phyloP scores from a whole-genome alignment of 345 rosid genomes.

The Sapria himalayana region DNA sequence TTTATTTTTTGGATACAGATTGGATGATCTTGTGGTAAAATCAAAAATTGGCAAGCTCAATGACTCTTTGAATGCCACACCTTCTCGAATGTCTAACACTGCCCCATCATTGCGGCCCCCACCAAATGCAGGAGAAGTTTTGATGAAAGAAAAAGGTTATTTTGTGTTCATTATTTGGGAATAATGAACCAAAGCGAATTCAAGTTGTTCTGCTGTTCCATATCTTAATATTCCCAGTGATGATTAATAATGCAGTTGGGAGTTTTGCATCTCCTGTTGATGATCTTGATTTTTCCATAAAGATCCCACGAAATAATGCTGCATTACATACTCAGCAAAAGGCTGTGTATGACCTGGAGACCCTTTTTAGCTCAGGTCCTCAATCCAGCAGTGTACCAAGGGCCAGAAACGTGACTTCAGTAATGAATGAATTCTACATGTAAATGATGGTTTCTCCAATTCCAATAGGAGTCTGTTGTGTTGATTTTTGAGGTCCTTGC shows the following conservation, averaged over 20 bases:
- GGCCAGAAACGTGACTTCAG: slow-evolving; percentile 29
- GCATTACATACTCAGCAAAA: slow-evolving; percentile 16
- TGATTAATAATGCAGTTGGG: slow-evolving; percentile 23
- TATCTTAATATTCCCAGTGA: slow-evolving; percentile 7
- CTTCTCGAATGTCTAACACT: slow-evolving; percentile 13
- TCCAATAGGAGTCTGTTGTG: neutral
- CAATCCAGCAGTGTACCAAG: slow-evolving; percentile 66
- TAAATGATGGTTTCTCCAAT: neutral
- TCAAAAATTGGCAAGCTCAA: slow-evolving; percentile 23
- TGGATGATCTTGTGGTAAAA: too few species aligned
- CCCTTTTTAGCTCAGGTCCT: slow-evolving; percentile 24
- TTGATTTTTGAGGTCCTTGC: slow-evolving; percentile 5
- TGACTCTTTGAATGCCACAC: slow-evolving; percentile 17
- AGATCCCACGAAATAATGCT: slow-evolving; percentile 22
- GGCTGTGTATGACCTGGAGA: slow-evolving; percentile 43
- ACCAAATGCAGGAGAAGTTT: slow-evolving; percentile 37
- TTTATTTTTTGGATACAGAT: too few species aligned
- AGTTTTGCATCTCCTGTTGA: slow-evolving; percentile 36
- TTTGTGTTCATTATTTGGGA: slow-evolving; percentile 7
- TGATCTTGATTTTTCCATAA: slow-evolving; percentile 61
- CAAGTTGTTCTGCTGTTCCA: neutral
- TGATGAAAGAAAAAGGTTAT: slow-evolving; percentile 33
- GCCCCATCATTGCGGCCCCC: slow-evolving; percentile 36
- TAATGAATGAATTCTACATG: too few species aligned
- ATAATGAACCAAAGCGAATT: neutral